Base-by-base conservation (phyloP, 2,329 filamentous ascomycete species). In the Plectosphaerella cucumerina region DNA sequence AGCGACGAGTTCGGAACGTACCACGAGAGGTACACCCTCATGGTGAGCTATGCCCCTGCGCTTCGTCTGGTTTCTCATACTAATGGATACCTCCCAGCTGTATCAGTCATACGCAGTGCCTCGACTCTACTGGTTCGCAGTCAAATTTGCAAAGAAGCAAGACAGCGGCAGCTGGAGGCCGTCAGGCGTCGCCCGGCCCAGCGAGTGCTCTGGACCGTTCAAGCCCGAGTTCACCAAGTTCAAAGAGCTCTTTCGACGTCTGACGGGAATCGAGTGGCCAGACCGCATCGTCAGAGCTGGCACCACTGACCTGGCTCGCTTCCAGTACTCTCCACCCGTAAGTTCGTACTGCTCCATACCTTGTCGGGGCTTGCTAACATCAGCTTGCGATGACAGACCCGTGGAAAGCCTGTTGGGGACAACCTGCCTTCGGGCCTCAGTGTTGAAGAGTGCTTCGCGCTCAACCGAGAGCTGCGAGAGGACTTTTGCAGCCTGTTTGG, bases 31-130 rank as follows among this genome's bases (percentile, higher is more conserved):
- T 85, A 82, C 39, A 70, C 73, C 0, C 65, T 89, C 2, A 79
- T 75, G 53, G 85, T 88, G 69, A 68, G 80, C 68, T 5, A 6
- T 9, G 15, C 6, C 14, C 46, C 33, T 17, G 6, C 14, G 20
- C 4, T 37, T 18, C 12, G 4, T 9, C 17, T 42, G 26, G 31
- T 35, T 44, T 39, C 3, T 39, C 12, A 22, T 14, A 4, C 15
- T 14, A 9, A 21, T 12, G 11, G 18, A 6, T 8, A 22, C 14
- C 31, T 37, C 11, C n/a, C 55, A 90, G 85, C 73, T 92, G 47
- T 89, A 83, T 69, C 82, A 90, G 64, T 86, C 84, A 5, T 75
- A 81, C 53, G 70, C 75, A 11, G 67, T 69, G 14, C 85, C 85
- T 0, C 72, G 70, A 52, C 75, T 80, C 0, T 91, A 89, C 68